These are phyloP conservation scores for Paracoccidioides brasiliensis DNA, from an alignment of 2,329 filamentous ascomycete species.

Conservation along the genomic window DNA sequence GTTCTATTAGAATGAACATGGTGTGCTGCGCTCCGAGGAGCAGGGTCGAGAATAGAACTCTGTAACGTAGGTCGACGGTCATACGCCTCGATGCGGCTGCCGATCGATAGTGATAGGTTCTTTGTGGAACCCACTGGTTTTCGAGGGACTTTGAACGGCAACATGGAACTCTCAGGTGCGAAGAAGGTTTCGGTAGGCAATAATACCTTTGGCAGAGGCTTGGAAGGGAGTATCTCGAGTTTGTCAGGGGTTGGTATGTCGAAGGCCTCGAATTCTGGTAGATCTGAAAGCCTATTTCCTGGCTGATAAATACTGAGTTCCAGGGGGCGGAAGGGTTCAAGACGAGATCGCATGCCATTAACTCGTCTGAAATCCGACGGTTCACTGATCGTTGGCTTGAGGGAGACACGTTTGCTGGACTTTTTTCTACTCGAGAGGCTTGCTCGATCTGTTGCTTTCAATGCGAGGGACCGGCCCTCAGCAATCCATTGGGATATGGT, in stretches of 20 bases:
- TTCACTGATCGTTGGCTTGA: slow-evolving; percentile 28
- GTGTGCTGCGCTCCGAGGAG: slow-evolving; percentile 7
- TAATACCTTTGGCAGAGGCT: slow-evolving; percentile 24
- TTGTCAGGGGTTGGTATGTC: slow-evolving; percentile 19
- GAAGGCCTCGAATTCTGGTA: slow-evolving; percentile 32
- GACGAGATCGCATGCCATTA: slow-evolving; percentile 11
- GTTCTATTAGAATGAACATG: not conserved
- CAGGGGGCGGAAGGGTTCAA: slow-evolving; percentile 27
- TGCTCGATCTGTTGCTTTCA: slow-evolving; percentile 28
- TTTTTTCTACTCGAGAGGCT: slow-evolving; percentile 28
- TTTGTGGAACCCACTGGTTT: slow-evolving; percentile 26
- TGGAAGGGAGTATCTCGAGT: slow-evolving; percentile 7
- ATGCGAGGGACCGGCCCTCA: slow-evolving; percentile 26
- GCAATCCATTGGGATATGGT: slow-evolving; percentile 29
- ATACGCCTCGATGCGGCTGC: slow-evolving; percentile 12
- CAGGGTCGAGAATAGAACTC: slow-evolving; percentile 21
- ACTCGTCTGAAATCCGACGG: slow-evolving; percentile 32
- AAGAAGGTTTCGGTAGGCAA: slow-evolving; percentile 10
- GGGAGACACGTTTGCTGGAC: slow-evolving; percentile 17
- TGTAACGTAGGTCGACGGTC: slow-evolving; percentile 14
- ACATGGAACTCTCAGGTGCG: not conserved
- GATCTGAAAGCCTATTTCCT: slow-evolving; percentile 31
- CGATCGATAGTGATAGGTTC: slow-evolving; percentile 17
- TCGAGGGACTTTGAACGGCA: slow-evolving; percentile 19
- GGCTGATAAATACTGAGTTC: slow-evolving; percentile 35